Base-by-base conservation (phyloP, 2,329 filamentous ascomycete genomes). In the Dothideomycetes sp. region DNA sequence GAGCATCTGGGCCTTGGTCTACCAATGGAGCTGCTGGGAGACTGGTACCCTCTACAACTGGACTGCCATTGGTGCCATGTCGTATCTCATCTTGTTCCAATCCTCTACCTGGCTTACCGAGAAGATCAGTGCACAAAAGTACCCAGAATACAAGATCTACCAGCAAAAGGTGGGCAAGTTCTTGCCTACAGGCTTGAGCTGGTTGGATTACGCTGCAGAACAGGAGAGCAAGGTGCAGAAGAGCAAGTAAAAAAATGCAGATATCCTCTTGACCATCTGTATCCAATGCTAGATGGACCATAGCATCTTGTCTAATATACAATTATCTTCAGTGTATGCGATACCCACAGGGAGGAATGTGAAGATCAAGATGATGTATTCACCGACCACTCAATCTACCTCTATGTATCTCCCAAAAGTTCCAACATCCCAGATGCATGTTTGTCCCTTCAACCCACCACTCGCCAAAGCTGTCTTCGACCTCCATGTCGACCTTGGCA, bases 401-500 rank as follows among this genome's bases (percentile, higher is more conserved):
- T 58, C 84, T 83, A 58, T 93, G 81, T 50, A 81, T 70, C 43
- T 81, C 65, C 89, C 89, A 96, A 54, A 94, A 94, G 46, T 82
- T 81, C 56, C 76, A 76, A 61, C 89, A 96, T 15, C 76, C 39
- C 14, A 51, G 36, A 46, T 62, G 67, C 65, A 70, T 68, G 39
- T 60, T 64, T 41, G 61, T 55, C 31, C 65, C 81, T 34, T 95
- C 87, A 31, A 82, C 69, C 89, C 89, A 96, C 85, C 87, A 96
- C 64, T 96, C 89, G 10, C 86, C 87, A 66, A 95, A 95, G 57
- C 83, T 87, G 59, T 96, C 89, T 52, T 89, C 79, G 7, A 93
- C 77, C 18, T 79, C 71, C 38, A 79, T 66, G 53, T 94, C 87
- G 24, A 91, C 73, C 53, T 79, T 85, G 15, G 65, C 60, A 9